A percentile compares a stretch with the other conserved stretches of the same genome.
Conservation (phyloP, 2,329 filamentous ascomycete genomes). For the Alternaria alternata region DNA sequence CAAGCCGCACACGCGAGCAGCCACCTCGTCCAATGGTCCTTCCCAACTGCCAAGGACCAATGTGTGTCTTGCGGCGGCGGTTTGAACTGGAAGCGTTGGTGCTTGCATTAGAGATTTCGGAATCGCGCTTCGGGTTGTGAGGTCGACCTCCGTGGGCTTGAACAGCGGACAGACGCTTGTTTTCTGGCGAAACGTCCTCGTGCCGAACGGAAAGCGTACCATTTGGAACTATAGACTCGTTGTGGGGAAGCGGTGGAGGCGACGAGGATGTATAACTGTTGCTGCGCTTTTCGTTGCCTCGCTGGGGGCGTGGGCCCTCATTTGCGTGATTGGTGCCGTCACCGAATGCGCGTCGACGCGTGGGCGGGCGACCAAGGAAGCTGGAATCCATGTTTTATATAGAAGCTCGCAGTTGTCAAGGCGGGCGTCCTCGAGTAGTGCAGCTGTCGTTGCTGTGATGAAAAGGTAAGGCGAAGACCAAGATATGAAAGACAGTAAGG, state of each 20-base stretch:
- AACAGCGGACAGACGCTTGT: slow-evolving; percentile 63
- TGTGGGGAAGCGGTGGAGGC: slow-evolving; percentile 49
- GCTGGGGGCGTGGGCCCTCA: slow-evolving; percentile 30
- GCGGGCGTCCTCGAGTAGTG: slow-evolving; percentile 13
- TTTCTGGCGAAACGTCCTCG: slow-evolving; percentile 51
- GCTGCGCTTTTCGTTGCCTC: slow-evolving; percentile 30
- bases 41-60: slow-evolving; percentile 94
- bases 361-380: slow-evolving; percentile 42
- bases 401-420: slow-evolving; percentile 17
- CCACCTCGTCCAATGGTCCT: slow-evolving; percentile 89
- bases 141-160: slow-evolving; percentile 57
- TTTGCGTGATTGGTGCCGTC: slow-evolving; percentile 48
- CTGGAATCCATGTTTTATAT: slow-evolving; percentile 40
- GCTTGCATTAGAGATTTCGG: slow-evolving; percentile 64
- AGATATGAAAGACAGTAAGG: slow-evolving; percentile 37
- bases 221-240: slow-evolving; percentile 56
- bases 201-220: slow-evolving; percentile 53
- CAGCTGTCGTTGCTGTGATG: slow-evolving; percentile 18
- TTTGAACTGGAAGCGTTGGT: slow-evolving; percentile 59
- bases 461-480: slow-evolving; percentile 23
- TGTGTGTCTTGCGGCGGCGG: slow-evolving; percentile 71
- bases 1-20: slow-evolving; percentile 85
- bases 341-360: slow-evolving; percentile 42
- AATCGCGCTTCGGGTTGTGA: slow-evolving; percentile 59
- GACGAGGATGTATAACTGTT: slow-evolving; percentile 26